A percentile compares a stretch with the other conserved stretches of the same genome.
These are phyloP conservation scores for Heterobasidion irregulare DNA, from an alignment of 1,284 basidiomycete genomes.

Conservation along the genomic window DNA sequence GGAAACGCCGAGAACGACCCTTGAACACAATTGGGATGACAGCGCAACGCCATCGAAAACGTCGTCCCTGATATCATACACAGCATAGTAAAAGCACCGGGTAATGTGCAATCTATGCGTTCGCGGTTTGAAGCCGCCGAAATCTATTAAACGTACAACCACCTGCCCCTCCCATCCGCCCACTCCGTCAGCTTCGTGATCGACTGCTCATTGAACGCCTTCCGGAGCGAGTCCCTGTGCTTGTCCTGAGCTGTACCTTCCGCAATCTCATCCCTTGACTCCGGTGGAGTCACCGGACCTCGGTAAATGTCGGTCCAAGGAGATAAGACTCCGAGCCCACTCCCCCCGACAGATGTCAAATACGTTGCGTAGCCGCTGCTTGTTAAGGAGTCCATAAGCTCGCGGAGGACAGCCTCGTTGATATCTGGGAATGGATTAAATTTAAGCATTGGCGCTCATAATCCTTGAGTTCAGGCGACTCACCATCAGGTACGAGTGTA, in stretches of 20 bases:
- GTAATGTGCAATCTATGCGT: no score
- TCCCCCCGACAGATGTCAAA: slow-evolving; percentile 88
- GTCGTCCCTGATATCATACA: no score
- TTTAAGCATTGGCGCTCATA: not conserved
- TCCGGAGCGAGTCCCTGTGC: slow-evolving; percentile 25
- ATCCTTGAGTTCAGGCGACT: slow-evolving; percentile 14
- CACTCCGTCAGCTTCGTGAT: slow-evolving; percentile 40
- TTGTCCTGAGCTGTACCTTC: slow-evolving; percentile 11
- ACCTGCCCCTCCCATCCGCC: slow-evolving; percentile 14
- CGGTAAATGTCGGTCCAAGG: slow-evolving; percentile 38
- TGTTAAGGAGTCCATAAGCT: slow-evolving; percentile 52
- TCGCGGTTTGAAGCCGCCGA: no score
- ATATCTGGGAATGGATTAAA: slow-evolving; percentile 42
- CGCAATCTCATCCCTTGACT: slow-evolving; percentile 20
- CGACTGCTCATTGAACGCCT: slow-evolving; percentile 39
- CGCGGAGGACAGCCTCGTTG: slow-evolving; percentile 44
- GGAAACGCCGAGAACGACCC: no score
- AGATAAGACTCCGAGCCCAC: slow-evolving; percentile 81
- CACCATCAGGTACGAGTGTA: slow-evolving; percentile 88
- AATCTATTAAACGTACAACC: slow-evolving; percentile 13
- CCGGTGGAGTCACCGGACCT: slow-evolving; percentile 40
- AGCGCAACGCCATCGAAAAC: no score
- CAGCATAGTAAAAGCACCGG: no score
- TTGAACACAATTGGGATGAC: no score
- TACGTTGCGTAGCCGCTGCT: slow-evolving; percentile 78